Percentiles rank a stretch among this genome's conserved stretches.
These are phyloP conservation scores for Pleomassaria siparia DNA, from an alignment of 2,329 filamentous ascomycete genomes.

Conservation along the genomic window DNA sequence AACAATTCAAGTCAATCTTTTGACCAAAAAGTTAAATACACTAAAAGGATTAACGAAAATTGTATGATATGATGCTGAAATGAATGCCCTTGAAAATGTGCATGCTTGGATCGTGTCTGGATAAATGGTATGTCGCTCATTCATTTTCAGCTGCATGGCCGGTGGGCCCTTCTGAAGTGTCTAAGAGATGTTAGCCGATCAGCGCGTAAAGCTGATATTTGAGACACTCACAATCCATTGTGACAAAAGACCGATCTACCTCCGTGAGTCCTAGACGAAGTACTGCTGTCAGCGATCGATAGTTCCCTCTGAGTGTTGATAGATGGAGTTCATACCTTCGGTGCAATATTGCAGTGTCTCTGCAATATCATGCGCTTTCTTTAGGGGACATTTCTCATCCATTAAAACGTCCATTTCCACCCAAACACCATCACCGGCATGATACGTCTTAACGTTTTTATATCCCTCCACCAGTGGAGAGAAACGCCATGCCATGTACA, in stretches of 20 bases:
- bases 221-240: constrained; percentile 52
- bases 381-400: constrained; percentile 55
- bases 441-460: constrained; percentile 60
- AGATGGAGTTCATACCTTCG: constrained; percentile 47
- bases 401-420: constrained; percentile 64
- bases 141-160: constrained; percentile 41
- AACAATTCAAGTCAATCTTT: no score
- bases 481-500: constrained; percentile 62
- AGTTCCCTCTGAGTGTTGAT: background rate
- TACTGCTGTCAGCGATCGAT: constrained; percentile 24
- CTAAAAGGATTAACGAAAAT: no score
- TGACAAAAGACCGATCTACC: constrained; percentile 56
- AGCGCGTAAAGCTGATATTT: background rate
- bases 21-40: no score
- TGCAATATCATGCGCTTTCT: constrained; percentile 59
- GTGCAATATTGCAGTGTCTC: constrained; percentile 66
- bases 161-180: constrained; percentile 44
- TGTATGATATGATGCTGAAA: no score
- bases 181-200: constrained; percentile 10
- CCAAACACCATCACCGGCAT: constrained; percentile 64
- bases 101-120: no score
- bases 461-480: constrained; percentile 56
- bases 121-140: background rate
- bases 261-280: constrained; percentile 48
- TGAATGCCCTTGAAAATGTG: no score